Base-by-base conservation (phyloP, 176 grass and related monocot species). In the Panicum miliaceum region DNA sequence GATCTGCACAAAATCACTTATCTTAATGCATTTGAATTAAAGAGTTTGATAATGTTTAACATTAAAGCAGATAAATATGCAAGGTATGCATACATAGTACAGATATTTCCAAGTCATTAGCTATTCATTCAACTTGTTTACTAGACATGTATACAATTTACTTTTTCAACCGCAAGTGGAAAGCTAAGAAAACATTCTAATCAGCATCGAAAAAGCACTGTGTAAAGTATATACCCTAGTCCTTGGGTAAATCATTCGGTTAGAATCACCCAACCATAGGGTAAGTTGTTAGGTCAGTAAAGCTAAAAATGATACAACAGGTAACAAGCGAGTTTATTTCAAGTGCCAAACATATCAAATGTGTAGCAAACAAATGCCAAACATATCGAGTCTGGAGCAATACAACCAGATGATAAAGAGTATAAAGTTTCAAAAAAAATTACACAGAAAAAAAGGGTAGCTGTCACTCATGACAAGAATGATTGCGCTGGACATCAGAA, bases 1-100 rank as follows among this genome's bases (percentile, higher is more conserved):
- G 20, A 34, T 72, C 40, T 15, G 37, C 65, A 32, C 15, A n/a
- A 52, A 84, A 57, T 11, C 14, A 76, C 75, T 66, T 54, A 65
- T 45, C 15, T 46, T 29, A 8, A 58, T 14, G 57, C 20, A 25
- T 57, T 34, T 13, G 5, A 64, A 35, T 34, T 34, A 64, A 32
- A 64, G 27, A 16, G 4, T 34, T 62, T 29, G 25, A 12, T 62
- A 29, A 14, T 29, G 25, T 62, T 62, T 6, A 5, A 14, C 29
- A 54, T 20, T 54, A 12, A 54, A 34, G 19, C 48, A 75, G 29
- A 56, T 54, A 56, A 36, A 52, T 53, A 36, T 9, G 20, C 27
- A 60, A 26, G n/a, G 6, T 78, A 35, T 64, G 3, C 60, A 32
- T 46, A 25, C 35, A 25, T 43, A 77, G 7, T 26, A 46, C 15